phyloP scores from a whole-genome alignment of 352 stramenopile genomes.

The Paralagenidium karlingii region DNA sequence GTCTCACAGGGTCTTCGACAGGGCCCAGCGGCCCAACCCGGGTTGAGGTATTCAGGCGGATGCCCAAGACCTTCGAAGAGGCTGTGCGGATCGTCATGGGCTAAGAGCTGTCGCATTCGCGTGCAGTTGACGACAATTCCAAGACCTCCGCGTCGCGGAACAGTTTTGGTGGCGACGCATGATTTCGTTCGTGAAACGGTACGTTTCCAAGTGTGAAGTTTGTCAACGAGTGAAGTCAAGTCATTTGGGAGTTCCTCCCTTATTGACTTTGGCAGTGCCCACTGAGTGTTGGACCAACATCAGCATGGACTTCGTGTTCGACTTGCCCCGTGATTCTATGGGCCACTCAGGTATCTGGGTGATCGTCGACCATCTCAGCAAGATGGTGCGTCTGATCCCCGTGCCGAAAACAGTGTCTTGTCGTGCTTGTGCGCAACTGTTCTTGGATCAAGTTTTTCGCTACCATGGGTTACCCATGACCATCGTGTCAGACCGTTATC shows the following conservation, averaged over 20 bases:
- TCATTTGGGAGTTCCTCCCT: not conserved
- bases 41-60: no score
- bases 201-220: not conserved
- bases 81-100: no score
- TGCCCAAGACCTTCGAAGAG: no score
- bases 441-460: slow-evolving; percentile 12
- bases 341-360: slow-evolving; percentile 9
- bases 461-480: slow-evolving; percentile 7
- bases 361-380: slow-evolving; percentile 16
- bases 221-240: slow-evolving; percentile 3
- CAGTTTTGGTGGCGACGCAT: no score
- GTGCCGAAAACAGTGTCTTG: slow-evolving; percentile 3
- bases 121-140: no score
- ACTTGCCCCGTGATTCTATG: not conserved
- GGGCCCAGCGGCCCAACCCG: no score
- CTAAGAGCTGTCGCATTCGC: no score
- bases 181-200: no score
- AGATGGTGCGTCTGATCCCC: slow-evolving; percentile 10
- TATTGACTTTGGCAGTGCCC: slow-evolving; percentile 3
- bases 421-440: slow-evolving; percentile 6
- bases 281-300: slow-evolving; percentile 7
- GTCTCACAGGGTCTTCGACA: no score
- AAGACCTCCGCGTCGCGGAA: no score
- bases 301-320: slow-evolving; percentile 11
- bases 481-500: slow-evolving; percentile 10